Evolutionary conservation across 345 rosid species (phyloP), one percentile per base, ranked within the genome.

Genomic region (Brassica carinata): DNA sequence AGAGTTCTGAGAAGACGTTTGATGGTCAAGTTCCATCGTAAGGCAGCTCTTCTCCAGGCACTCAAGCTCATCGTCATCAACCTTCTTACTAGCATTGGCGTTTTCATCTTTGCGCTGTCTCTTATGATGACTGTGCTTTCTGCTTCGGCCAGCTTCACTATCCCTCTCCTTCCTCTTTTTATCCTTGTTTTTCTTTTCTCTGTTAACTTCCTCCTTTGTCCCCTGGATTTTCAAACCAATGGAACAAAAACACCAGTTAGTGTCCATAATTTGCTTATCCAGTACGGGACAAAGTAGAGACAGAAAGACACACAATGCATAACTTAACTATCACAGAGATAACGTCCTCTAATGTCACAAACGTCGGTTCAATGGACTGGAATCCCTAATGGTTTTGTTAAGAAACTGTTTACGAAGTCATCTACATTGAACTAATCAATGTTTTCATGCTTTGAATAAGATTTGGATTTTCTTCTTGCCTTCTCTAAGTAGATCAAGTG

Each of bases 21-120:
- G 90, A 26, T 71, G 86, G 3, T 79, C 88, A 64, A 85, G 90
- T 72, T 94, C 98, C 74, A 87, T 86, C 0, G 94, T 87, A 61
- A 92, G 74, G 15, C 80, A 83, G 85, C 96, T 90, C 85, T 83
- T 88, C 69, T 86, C 88, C 62, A 71, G 59, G 10, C 38, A 71
- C 34, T 88, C 91, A 5, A 70, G 71, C 67, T 86, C 89, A 2
- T 63, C 78, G 48, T 73, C 31, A 53, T 75, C 85, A 66, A 67
- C 81, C 71, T 79, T 86, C 55, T 75, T 61, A 79, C 63, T 82
- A 70, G 17, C 88, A 58, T 59, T 80, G 55, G 27, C 72, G 31
- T 0, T 64, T 5, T 61, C 75, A 23, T 80, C 83, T 75, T 26
- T 75, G 3, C 75, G 67, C 17, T 2, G 67, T 61, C 65, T 80